Evolutionary conservation across 345 rosid species (phyloP), one percentile per base, ranked within the genome.

Genomic region (Hibiscus tridactylites): DNA sequence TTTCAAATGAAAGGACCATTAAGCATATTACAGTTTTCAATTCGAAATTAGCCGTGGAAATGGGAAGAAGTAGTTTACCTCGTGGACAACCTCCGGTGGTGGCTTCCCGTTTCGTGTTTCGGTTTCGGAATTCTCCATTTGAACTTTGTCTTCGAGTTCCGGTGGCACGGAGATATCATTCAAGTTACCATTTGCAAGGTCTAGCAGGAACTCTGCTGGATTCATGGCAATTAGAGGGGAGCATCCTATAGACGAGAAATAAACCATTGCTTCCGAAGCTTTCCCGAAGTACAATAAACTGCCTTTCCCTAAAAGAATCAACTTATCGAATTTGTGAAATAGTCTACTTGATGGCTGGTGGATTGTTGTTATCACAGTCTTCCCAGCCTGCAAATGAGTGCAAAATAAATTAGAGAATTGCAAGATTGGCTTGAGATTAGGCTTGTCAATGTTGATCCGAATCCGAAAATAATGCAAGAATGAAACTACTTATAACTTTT

Each of bases 301-400:
- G 65, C 99, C 99, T 87, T 90, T 95, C 68, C 99, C 99, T 0
- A 95, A 74, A 70, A 95, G 90, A 78, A 95, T 90, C 85, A 95
- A 65, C 85, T 95, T 95, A 80, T 91, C 96, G 1, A 95, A 95
- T 79, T 84, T 91, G 86, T 90, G 97, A 72, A 95, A 95, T 39
- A 95, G 88, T 73, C 99, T 86, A 81, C 99, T 91, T 6, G 97
- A 95, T 4, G 99, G 99, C 76, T 95, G 99, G 81, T 95, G 99
- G 78, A 95, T 90, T 12, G 99, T 92, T 9, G 97, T 95, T 71
- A 95, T 78, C 75, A 95, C 93, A 0, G 97, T 95, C 73, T 95
- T 95, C 61, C 99, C 99, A 3, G 85, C 90, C 98, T 94, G 86
- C 64, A 80, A 74, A 75, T 71, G 37, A 77, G 53, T 71, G 67